A percentile compares a stretch with the other conserved stretches of the same genome.
Conservation (phyloP, 192 early-diverging fungal species). For the Umbelopsis sp. region DNA sequence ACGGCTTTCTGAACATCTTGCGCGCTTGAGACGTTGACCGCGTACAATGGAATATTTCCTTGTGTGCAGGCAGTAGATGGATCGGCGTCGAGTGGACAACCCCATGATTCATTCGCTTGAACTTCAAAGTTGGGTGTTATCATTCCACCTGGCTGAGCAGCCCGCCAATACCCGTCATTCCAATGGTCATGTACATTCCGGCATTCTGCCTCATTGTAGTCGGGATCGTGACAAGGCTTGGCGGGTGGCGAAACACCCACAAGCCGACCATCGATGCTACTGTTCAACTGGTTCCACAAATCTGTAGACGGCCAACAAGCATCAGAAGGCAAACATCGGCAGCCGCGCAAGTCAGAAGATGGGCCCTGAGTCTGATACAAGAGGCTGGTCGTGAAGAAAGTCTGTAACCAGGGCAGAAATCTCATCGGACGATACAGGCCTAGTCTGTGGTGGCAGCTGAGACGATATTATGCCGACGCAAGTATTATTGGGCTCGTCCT, state of each 20-base stretch:
- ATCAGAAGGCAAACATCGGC: slow-evolving; percentile 7
- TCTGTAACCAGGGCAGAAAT: too few relatives aligned
- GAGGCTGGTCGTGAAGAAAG: too few relatives aligned
- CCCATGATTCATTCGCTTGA: slow-evolving; percentile 27
- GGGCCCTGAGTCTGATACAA: too few relatives aligned
- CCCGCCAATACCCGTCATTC: slow-evolving; percentile 28
- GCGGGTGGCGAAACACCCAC: slow-evolving; percentile 37
- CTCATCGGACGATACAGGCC: too few relatives aligned
- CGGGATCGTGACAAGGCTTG: slow-evolving; percentile 32
- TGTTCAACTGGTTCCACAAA: slow-evolving; percentile 33
- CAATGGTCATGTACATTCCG: slow-evolving; percentile 39
- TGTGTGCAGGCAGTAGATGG: slow-evolving; percentile 33
- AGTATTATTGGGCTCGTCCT: too few relatives aligned
- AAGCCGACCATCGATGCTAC: slow-evolving; percentile 22
- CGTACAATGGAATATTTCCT: slow-evolving; percentile 37
- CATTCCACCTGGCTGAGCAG: slow-evolving; percentile 26
- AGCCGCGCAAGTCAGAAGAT: background rate
- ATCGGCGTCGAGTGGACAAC: slow-evolving; percentile 16
- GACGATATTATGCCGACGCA: too few relatives aligned
- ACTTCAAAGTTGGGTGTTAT: slow-evolving; percentile 28
- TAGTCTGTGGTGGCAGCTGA: too few relatives aligned
- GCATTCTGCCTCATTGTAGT: slow-evolving; percentile 35
- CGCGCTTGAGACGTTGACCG: slow-evolving; percentile 33
- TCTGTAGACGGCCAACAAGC: slow-evolving; percentile 34
- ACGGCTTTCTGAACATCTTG: slow-evolving; percentile 37